A percentile compares a stretch with the other conserved stretches of the same genome.
Conservation (phyloP, 2,329 filamentous ascomycete genomes). For the Dactylellina haptotyla region DNA sequence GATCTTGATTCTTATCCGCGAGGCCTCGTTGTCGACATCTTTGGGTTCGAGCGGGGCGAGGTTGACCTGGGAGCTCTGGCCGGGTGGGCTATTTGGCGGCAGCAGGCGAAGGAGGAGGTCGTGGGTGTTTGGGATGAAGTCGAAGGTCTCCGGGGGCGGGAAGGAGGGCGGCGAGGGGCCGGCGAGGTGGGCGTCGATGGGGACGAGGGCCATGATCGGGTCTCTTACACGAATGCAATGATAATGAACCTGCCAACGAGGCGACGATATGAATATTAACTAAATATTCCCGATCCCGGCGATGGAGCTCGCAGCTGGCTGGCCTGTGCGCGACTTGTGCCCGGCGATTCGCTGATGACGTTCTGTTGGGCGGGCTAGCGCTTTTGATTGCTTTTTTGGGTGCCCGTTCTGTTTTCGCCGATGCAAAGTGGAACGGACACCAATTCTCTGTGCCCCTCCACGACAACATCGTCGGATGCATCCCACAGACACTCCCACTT, state of each 20-base stretch:
- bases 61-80: slow-evolving; percentile 59
- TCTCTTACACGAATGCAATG: no score
- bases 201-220: slow-evolving; percentile 55
- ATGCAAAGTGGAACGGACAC: slow-evolving; percentile 1
- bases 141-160: slow-evolving; percentile 60
- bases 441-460: slow-evolving; percentile 15
- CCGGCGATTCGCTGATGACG: slow-evolving; percentile 6
- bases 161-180: slow-evolving; percentile 57
- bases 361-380: slow-evolving; percentile 15
- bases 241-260: no score
- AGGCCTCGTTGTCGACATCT: slow-evolving; percentile 80
- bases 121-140: slow-evolving; percentile 59
- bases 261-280: not conserved
- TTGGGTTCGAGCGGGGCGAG: slow-evolving; percentile 73
- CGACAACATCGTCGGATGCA: not conserved
- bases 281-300: slow-evolving; percentile 20
- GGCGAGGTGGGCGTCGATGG: slow-evolving; percentile 57
- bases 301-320: slow-evolving; percentile 15
- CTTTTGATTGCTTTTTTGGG: slow-evolving; percentile 44
- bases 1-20: slow-evolving; percentile 82
- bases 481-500: no score
- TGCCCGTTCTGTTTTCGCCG: slow-evolving; percentile 34
- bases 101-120: slow-evolving; percentile 58
- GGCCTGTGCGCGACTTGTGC: slow-evolving; percentile 11
- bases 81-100: slow-evolving; percentile 59